Evolutionary conservation across 768 basidiomycete species (phyloP), one percentile per base, ranked within the genome.

Genomic region (Wakefieldia striispora): DNA sequence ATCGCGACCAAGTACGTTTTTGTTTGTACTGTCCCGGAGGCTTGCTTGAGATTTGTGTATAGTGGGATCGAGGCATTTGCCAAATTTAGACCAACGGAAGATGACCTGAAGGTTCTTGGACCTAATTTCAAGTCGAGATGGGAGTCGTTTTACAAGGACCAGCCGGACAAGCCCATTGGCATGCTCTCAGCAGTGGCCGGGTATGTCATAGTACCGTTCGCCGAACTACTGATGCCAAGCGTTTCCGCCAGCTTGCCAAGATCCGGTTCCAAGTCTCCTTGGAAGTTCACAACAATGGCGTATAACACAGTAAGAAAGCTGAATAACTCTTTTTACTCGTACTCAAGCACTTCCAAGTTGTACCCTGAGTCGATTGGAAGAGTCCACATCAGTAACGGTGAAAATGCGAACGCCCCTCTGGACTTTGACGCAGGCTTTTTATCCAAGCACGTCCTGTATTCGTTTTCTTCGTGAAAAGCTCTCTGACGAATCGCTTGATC

Each of bases 1-100:
- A 68, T 84, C 54, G 71, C 80, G 1, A 72, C 76, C 56, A 84
- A 82, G 84, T 83, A 36, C 6, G 72, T 51, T 17, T 23, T 13
- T 21, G 19, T 31, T 36, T 13, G 41, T 21, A 3, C 3, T 26
- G 17, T 23, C 33, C 38, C 27, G 21, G 20, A 16, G 43, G 10
- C 34, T 17, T 23, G 9, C 10, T 47, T 3, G 41, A 26, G 27
- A 6, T 14, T 7, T 6, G 23, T 10, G 17, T 42, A 6, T 51
- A 61, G 59, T 17, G 54, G 49, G 17, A 29, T 26, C 1, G 65
- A 64, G 16, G 62, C 51, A 1, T 33, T 39, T 3, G 44, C 57
- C 40, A 68, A 67, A 43, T 19, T 66, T 9, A 60, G 66, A n/a
- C 65, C 65, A 1, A 52, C 45, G 10, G 40, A 55, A 3, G 47